Evolutionary conservation across 805 yeast genomes (phyloP).

Genomic region (Wickerhamomyces bovis): DNA sequence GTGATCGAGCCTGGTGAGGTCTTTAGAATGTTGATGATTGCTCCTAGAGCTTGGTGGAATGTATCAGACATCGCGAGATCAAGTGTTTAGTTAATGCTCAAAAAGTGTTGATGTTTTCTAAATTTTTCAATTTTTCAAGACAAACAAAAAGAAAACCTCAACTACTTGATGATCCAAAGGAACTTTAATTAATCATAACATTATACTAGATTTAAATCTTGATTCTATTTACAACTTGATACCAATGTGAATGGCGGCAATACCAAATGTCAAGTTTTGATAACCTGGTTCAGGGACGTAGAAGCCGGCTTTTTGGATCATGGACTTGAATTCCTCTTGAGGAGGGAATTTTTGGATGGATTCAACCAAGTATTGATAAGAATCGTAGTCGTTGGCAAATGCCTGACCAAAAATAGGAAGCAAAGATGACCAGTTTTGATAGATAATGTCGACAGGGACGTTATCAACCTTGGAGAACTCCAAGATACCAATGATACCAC

Average conservation of each 20-base stretch:
- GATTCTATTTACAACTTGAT: slow-evolving; percentile 57
- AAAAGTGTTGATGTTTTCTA: not conserved
- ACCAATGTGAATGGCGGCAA: slow-evolving; percentile 94
- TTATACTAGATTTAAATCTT: no score
- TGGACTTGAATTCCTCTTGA: slow-evolving; percentile 82
- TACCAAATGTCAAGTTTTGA: slow-evolving; percentile 90
- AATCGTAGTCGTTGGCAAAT: slow-evolving; percentile 90
- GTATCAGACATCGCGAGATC: slow-evolving; percentile 21
- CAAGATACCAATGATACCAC: slow-evolving; percentile 94
- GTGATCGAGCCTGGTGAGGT: slow-evolving; percentile 17
- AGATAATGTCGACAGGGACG: slow-evolving; percentile 63
- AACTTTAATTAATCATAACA: no score
- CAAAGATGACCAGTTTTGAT: slow-evolving; percentile 82
- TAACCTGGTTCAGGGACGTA: slow-evolving; percentile 86
- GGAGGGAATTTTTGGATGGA: slow-evolving; percentile 87
- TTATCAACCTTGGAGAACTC: slow-evolving; percentile 92
- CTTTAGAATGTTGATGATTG: slow-evolving; percentile 18
- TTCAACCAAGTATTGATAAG: slow-evolving; percentile 94
- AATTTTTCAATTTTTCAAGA: not conserved
- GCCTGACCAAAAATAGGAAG: slow-evolving; percentile 95
- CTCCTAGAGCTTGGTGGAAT: slow-evolving; percentile 16
- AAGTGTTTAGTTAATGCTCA: no score
- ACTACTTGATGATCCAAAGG: no score
- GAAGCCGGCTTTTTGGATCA: slow-evolving; percentile 95
- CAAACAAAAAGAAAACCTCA: no score